A percentile compares a stretch with the other conserved stretches of the same genome.
These are phyloP conservation scores for Massospora cicadina DNA, from an alignment of 371 early-diverging fungal species.

Conservation along the genomic window DNA sequence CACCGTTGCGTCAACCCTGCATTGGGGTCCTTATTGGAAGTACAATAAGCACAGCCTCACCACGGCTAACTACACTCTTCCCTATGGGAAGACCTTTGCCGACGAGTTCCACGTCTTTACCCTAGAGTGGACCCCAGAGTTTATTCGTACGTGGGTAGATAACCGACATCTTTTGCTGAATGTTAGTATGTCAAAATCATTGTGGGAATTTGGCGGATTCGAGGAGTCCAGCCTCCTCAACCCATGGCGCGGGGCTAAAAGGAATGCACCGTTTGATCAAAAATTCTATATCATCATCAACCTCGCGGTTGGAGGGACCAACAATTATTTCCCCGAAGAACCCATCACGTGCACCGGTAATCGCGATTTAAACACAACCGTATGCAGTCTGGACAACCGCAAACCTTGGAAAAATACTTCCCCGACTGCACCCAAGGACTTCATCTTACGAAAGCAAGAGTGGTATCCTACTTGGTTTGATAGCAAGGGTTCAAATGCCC, in stretches of 20 bases:
- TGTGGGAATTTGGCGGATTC: constrained; percentile 26
- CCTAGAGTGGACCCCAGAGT: constrained; percentile 40
- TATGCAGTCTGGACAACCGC: not conserved
- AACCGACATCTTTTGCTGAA: constrained; percentile 24
- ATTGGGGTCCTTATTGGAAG: constrained; percentile 9
- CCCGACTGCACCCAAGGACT: constrained; percentile 25
- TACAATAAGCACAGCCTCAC: not conserved
- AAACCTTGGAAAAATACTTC: constrained; percentile 35
- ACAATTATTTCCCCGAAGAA: constrained; percentile 39
- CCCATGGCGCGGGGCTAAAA: constrained; percentile 30
- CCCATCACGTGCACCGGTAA: constrained; percentile 6
- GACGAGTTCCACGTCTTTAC: constrained; percentile 26
- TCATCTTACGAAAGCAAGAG: constrained; percentile 24
- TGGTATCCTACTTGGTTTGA: constrained; percentile 37
- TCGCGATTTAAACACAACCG: not conserved
- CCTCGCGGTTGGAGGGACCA: constrained; percentile 46
- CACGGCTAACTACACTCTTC: constrained; percentile 12
- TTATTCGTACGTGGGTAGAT: constrained; percentile 40
- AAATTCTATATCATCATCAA: constrained; percentile 43
- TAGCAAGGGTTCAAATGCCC: constrained; percentile 17
- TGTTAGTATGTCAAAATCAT: constrained; percentile 25
- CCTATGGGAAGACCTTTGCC: constrained; percentile 19
- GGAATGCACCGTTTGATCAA: constrained; percentile 42
- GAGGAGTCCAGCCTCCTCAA: constrained; percentile 21
- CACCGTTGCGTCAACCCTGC: constrained; percentile 9